A percentile compares a stretch with the other conserved stretches of the same genome.
Evolutionary conservation across 441 rosid species (phyloP).

Genomic region (Pelargonium cotyledonis): DNA sequence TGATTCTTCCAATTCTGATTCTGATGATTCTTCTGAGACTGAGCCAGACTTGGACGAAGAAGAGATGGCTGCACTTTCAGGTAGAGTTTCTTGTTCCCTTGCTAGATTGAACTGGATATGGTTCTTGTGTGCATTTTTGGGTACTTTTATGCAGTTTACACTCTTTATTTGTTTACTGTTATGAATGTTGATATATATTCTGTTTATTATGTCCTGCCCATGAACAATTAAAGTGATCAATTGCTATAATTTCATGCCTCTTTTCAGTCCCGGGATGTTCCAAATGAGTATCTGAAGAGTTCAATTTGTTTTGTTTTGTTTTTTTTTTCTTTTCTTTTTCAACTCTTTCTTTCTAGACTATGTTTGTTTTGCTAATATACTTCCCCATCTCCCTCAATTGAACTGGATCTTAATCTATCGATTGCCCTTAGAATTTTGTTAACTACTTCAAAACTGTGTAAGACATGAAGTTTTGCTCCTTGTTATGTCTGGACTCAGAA

Average conservation of each 20-base stretch:
- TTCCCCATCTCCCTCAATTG: background rate
- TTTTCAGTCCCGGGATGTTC: background rate
- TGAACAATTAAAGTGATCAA: background rate
- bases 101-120: constrained; percentile 45
- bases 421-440: background rate
- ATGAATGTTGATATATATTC: background rate
- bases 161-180: background rate
- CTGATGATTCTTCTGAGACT: constrained; percentile 34
- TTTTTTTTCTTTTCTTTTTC: background rate
- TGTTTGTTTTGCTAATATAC: background rate
- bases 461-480: background rate
- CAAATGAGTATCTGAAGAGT: background rate
- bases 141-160: background rate
- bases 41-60: constrained; percentile 37
- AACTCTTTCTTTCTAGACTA: background rate
- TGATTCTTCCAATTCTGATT: constrained; percentile 20
- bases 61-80: background rate
- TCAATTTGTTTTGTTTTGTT: constrained; percentile 5
- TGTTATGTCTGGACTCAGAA: background rate
- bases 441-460: background rate
- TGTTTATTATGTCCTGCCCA: background rate
- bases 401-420: background rate
- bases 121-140: constrained; percentile 22
- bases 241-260: background rate
- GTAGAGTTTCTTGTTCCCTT: background rate